Evolutionary conservation across 345 rosid species (phyloP), one percentile per base, ranked within the genome.

Genomic region (Bretschneidera sinensis): DNA sequence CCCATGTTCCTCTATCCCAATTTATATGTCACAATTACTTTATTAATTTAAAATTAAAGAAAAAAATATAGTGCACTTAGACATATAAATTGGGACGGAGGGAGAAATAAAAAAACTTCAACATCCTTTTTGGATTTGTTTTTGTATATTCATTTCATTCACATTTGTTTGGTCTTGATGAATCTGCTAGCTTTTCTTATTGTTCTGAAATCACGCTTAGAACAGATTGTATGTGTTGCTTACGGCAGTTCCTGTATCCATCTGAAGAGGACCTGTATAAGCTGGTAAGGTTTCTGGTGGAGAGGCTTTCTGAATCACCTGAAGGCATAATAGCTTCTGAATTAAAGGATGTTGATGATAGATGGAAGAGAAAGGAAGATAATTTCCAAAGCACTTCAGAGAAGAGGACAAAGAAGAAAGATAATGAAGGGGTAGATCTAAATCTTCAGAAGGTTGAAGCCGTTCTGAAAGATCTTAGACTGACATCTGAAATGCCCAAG

Each of bases 171-270:
- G 33, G 55, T 47, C 17, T 54, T 59, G 55, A 15, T 21, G 47
- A 22, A 54, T 54, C 17, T 54, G 35, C 43, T 58, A 54, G 22
- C 11, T 56, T 59, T 48, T 21, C 22, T 78, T 84, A 69, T 82
- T 62, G 61, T 66, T 75, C 71, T 76, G 77, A 75, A 65, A 71
- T 74, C 69, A 78, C 79, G 78, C 83, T 84, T 75, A 78, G 71
- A 77, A 77, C 79, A 76, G 84, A 82, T 75, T 78, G 66, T 77
- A 70, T 78, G 66, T 85, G 78, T 85, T 85, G 81, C 81, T 88
- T 82, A 67, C 77, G 84, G 90, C 96, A 88, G 92, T 76, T 88
- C 78, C 88, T 84, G 58, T 73, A 85, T 79, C 91, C 96, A 28
- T 77, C 87, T 45, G 86, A 82, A 77, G 89, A 86, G 65, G 96